phyloP scores from a whole-genome alignment of 192 early-diverging fungal genomes.

The Diversispora eburnea region DNA sequence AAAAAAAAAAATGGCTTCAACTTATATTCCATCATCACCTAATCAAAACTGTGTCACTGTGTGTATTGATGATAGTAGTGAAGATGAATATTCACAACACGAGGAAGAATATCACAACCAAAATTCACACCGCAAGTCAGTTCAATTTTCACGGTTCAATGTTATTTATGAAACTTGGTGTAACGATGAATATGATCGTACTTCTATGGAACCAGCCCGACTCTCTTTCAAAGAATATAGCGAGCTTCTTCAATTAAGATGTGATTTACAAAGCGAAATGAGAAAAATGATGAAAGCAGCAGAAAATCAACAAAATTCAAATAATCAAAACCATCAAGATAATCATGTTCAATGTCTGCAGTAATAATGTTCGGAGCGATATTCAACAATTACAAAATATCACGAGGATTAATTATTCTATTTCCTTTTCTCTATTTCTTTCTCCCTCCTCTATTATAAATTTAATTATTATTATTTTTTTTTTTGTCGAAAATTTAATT shows the following conservation, averaged over 20 bases:
- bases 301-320: neutral
- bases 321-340: neutral
- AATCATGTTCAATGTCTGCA: too few relatives aligned
- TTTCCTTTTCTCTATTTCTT: too few relatives aligned
- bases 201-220: slow-evolving; percentile 37
- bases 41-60: neutral
- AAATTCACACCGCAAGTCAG: slow-evolving; percentile 31
- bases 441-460: too few relatives aligned
- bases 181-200: slow-evolving; percentile 42
- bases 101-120: neutral
- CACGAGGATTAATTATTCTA: too few relatives aligned
- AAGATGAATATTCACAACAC: slow-evolving; percentile 6
- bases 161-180: slow-evolving; percentile 40
- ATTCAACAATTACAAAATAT: too few relatives aligned
- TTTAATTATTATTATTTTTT: too few relatives aligned
- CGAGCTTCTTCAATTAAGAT: slow-evolving; percentile 38
- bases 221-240: slow-evolving; percentile 36
- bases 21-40: slow-evolving; percentile 3
- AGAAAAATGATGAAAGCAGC: slow-evolving; percentile 29
- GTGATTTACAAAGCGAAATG: slow-evolving; percentile 39
- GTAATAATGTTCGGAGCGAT: too few relatives aligned
- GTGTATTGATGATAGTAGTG: neutral
- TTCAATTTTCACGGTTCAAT: slow-evolving; percentile 40
- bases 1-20: neutral
- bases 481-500: too few relatives aligned